Evolutionary conservation across 2,329 filamentous ascomycete genomes (phyloP), one percentile per base, ranked within the genome.

Genomic region (Alternaria consortialis): DNA sequence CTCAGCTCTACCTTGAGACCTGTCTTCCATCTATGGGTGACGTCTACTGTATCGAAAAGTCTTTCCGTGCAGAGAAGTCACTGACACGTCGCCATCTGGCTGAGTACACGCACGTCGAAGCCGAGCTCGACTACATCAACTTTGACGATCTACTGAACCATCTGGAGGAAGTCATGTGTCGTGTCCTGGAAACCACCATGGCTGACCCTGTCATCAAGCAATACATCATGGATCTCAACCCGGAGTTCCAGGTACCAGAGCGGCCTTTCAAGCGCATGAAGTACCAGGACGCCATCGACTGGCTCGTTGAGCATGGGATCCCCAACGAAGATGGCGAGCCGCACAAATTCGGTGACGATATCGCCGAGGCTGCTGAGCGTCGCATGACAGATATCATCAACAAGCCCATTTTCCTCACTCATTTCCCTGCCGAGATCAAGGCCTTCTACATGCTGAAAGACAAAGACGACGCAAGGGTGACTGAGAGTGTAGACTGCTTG

Each of bases 401-500:
- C 88, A 84, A 88, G 56, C 95, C 95, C 64, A 97, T 99, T 80
- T 92, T 98, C 84, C 86, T 98, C 42, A 98, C 94, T 2, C 94
- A 98, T 82, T 99, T 99, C 88, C 95, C 95, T 20, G 90, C 90
- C 61, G 93, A 94, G 83, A 97, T 99, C 86, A 99, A 99, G 86
- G 91, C 95, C 1, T 99, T 99, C 80, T 99, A 99, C 86, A 99
- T 99, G 95, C 90, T 94, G 82, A 94, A 91, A 81, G 95, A 94
- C 72, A 84, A 85, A 43, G 81, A 86, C 31, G 95, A 99, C 76
- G 83, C 81, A 31, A 87, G 94, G 27, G 93, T 97, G 29, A 99
- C 95, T 0, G 94, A 99, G 85, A 93, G 89, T 64, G 94, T 98
- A 13, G 95, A 99, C 68, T 86, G 87, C 61, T 77, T 91, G 64